Percentiles rank a stretch among this genome's conserved stretches.
Evolutionary conservation across 208 protist species (phyloP).

Genomic region (Crithidia acanthocephali): DNA sequence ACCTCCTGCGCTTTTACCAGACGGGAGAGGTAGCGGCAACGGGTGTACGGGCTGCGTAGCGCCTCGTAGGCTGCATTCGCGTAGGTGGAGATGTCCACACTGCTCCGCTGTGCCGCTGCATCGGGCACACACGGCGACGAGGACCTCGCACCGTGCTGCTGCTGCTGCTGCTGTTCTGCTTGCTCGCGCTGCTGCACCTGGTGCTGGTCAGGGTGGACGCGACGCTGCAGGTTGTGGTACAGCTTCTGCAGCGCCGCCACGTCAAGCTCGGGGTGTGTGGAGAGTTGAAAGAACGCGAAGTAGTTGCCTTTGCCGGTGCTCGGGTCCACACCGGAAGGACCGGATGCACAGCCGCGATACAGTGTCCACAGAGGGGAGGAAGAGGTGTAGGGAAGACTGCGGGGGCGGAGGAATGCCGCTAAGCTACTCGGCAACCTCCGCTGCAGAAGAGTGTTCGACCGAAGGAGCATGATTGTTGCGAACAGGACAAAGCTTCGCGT

Average conservation of each 20-base stretch:
- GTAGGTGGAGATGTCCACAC: slow-evolving; percentile 60
- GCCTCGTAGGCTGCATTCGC: slow-evolving; percentile 82
- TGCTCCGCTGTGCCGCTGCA: background rate
- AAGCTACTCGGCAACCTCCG: slow-evolving; percentile 4
- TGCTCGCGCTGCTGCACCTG: slow-evolving; percentile 44
- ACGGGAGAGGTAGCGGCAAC: slow-evolving; percentile 79
- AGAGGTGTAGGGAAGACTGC: background rate
- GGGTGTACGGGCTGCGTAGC: slow-evolving; percentile 68
- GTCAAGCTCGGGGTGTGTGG: slow-evolving; percentile 53
- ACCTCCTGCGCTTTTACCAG: slow-evolving; percentile 49
- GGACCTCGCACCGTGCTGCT: slow-evolving; percentile 3
- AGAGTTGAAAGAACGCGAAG: slow-evolving; percentile 74
- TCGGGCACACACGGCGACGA: slow-evolving; percentile 11
- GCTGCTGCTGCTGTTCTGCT: slow-evolving; percentile 16
- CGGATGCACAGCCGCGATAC: slow-evolving; percentile 3
- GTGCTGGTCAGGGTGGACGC: slow-evolving; percentile 79
- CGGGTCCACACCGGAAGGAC: background rate
- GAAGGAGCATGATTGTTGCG: slow-evolving; percentile 1
- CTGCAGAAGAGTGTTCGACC: background rate
- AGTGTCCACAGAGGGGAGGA: background rate
- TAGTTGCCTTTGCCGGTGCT: slow-evolving; percentile 58
- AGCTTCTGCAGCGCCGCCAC: slow-evolving; percentile 59
- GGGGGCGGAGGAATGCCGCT: background rate
- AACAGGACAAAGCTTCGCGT: background rate
- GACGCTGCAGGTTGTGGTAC: slow-evolving; percentile 80